Percentiles rank a stretch among this genome's conserved stretches.
Conservation (phyloP, 768 basidiomycete genomes). For the Vararia minispora region DNA sequence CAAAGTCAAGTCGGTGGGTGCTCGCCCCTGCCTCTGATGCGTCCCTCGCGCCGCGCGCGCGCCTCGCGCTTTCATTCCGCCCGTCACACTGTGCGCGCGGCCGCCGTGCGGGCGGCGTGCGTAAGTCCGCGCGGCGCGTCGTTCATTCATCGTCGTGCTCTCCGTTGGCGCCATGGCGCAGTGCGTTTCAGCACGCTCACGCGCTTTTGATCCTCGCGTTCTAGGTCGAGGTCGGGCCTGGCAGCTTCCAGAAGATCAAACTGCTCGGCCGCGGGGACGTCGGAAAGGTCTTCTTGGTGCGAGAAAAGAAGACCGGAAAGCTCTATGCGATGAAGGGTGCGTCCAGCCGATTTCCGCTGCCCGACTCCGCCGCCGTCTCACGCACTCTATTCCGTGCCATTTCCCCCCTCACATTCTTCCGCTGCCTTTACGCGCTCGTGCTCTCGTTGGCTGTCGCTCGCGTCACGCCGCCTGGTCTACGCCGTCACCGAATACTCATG, state of each 20-base stretch:
- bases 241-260: conserved; percentile 93
- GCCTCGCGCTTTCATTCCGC: no score
- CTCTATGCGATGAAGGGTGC: conserved; percentile 99
- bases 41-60: no score
- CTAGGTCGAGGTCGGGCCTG: conserved; percentile 89
- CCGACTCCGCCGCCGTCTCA: conserved; percentile 10
- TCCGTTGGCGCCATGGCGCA: conserved; percentile 1
- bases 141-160: neutral
- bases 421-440: no score
- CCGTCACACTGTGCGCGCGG: no score
- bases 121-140: no score
- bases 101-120: no score
- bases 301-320: conserved; percentile 95
- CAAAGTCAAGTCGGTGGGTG: conserved; percentile 75
- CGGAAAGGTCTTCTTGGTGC: conserved; percentile 94
- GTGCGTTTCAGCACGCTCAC: conserved; percentile 2
- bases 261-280: conserved; percentile 99
- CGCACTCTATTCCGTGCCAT: conserved; percentile 16
- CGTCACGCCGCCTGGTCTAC: no score
- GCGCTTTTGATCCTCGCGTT: conserved; percentile 1
- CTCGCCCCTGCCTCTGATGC: conserved; percentile 6
- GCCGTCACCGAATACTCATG: no score
- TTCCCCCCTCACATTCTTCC: conserved; percentile 23
- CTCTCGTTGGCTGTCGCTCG: no score
- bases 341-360: conserved; percentile 18